Conservation (phyloP, 768 basidiomycete genomes). For the Lentinula aciculospora region DNA sequence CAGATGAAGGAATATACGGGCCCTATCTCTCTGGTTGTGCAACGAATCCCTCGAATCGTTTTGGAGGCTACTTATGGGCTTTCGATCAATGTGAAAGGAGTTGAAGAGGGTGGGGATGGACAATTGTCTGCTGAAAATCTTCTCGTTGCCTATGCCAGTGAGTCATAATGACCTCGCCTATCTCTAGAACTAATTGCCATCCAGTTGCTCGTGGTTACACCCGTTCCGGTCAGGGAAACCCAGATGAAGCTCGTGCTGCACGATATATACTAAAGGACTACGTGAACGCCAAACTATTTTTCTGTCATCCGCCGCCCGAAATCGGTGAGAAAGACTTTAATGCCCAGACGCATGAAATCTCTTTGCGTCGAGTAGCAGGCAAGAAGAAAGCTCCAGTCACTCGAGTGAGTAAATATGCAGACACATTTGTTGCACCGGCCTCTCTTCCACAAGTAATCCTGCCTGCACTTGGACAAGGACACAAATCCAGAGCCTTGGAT, state of each 20-base stretch:
- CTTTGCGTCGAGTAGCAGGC: conserved; percentile 53
- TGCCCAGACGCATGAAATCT: conserved; percentile 53
- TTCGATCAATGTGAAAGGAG: conserved; percentile 51
- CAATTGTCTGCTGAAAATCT: conserved; percentile 72
- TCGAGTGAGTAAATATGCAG: conserved; percentile 76
- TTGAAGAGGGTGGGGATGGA: conserved; percentile 85
- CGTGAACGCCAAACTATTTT: conserved; percentile 89
- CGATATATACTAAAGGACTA: conserved; percentile 95
- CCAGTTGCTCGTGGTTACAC: conserved; percentile 90
- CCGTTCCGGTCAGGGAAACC: conserved; percentile 92
- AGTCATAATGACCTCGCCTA: conserved; percentile 27
- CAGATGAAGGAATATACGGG: conserved; percentile 93
- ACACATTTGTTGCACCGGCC: conserved; percentile 66
- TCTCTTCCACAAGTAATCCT: conserved; percentile 16
- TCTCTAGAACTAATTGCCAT: conserved; percentile 8
- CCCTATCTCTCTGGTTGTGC: conserved; percentile 71
- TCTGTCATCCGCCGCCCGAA: conserved; percentile 84
- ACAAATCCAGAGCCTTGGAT: conserved; percentile 70
- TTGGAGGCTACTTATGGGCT: conserved; percentile 91
- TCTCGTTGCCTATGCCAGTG: conserved; percentile 88
- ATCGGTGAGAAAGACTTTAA: conserved; percentile 70
- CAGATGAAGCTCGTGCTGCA: conserved; percentile 92
- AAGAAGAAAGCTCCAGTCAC: conserved; percentile 89
- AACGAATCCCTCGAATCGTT: conserved; percentile 74
- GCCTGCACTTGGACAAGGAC: conserved; percentile 28